phyloP scores from a whole-genome alignment of 768 basidiomycete species.

The Lepiota brunneoincarnata region DNA sequence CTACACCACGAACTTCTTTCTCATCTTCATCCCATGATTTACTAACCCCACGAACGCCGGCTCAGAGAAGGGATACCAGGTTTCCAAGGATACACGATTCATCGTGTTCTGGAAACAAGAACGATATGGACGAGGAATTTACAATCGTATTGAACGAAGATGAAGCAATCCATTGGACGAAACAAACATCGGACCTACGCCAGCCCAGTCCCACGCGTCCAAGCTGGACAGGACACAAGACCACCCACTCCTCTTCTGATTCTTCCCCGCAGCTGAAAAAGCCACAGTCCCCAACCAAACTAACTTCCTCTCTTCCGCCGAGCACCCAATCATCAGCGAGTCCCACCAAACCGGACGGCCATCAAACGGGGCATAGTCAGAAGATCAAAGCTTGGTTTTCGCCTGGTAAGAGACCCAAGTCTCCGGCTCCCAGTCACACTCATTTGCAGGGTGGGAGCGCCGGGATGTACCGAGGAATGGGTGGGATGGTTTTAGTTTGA shows the following conservation, averaged over 20 bases:
- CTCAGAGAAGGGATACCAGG: not conserved
- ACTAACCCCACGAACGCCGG: constrained; percentile 1
- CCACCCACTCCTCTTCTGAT: not conserved
- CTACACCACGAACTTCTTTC: constrained; percentile 4
- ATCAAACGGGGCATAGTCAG: not conserved
- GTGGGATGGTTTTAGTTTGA: not conserved
- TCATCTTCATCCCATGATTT: constrained; percentile 1
- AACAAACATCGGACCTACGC: constrained; percentile 10
- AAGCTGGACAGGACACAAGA: not conserved
- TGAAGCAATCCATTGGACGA: constrained; percentile 7
- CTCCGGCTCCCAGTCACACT: not conserved
- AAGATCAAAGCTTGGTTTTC: not conserved
- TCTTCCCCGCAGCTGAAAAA: not conserved
- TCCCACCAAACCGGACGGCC: not conserved
- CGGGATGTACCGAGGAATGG: not conserved
- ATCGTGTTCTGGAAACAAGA: not conserved
- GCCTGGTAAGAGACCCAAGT: not conserved
- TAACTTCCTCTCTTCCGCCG: not conserved
- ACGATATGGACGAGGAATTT: constrained; percentile 4
- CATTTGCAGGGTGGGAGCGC: not conserved
- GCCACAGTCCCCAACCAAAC: not conserved
- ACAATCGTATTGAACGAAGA: constrained; percentile 7
- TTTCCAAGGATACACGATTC: not conserved
- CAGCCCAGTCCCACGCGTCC: constrained; percentile 9
- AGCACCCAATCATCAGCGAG: constrained; percentile 2